Base-by-base conservation (phyloP, 2,329 filamentous ascomycete species). In the Fusarium sp. region DNA sequence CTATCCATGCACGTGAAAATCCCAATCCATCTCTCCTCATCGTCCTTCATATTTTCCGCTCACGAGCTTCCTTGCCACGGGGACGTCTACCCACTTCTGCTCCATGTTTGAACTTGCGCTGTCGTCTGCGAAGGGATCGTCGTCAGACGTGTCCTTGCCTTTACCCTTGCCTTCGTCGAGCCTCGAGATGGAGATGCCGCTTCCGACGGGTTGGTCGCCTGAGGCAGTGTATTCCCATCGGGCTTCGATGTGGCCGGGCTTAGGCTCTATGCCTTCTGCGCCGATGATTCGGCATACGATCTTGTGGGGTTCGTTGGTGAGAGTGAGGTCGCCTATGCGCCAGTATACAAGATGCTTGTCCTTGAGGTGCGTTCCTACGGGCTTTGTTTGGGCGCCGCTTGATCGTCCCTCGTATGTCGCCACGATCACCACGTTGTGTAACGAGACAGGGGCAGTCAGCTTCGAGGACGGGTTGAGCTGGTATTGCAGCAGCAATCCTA, bases 401-500 rank as follows among this genome's bases (percentile, higher is more conserved):
- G 92, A 89, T 68, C 85, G 86, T 38, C 91, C 90, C 43, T 93
- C 90, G 69, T 97, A 91, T 1, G 87, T 89, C 31, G 91, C 88
- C 17, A 93, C 85, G 26, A 97, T 84, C 7, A 92, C 86, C 24
- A 98, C 85, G 73, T 97, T 97, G 73, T 90, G 91, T 75, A 79
- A 86, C 76, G 74, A 83, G 69, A 82, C 79, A 3, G 81, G 81
- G 22, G 68, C 76, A 3, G 76, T 67, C 5, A 84, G 81, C 49
- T 81, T 83, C 68, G 77, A 94, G 1, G 85, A 82, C 1, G 94
- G 92, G 78, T 98, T 97, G 17, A 96, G 86, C 7, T 90, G 90
- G 81, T 98, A 98, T 75, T 92, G 90, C 38, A 98, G 83, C 55
- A 98, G 88, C 40, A 97, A 88, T 40, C 92, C 95, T n/a, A 95